Conservation (phyloP, 495 filamentous ascomycete species). For the Penicillium angulare region DNA sequence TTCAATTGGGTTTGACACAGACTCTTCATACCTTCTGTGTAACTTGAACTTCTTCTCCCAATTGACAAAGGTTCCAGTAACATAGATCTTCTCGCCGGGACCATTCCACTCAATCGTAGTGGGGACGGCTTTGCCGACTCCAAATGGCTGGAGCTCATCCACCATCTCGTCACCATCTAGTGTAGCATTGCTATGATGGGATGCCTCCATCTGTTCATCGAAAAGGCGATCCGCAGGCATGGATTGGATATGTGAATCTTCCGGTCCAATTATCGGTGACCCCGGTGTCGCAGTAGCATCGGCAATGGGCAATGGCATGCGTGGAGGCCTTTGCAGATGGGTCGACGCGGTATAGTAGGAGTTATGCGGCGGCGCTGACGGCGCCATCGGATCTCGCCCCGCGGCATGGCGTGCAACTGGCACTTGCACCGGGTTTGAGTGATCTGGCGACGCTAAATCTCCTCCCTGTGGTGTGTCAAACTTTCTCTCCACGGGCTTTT, state of each 20-base stretch:
- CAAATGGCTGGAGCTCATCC: constrained; percentile 63
- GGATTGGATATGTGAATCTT: constrained; percentile 49
- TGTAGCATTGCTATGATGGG: constrained; percentile 66
- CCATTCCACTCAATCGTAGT: constrained; percentile 80
- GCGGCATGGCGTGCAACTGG: constrained; percentile 37
- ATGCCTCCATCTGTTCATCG: constrained; percentile 45
- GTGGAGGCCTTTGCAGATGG: constrained; percentile 72
- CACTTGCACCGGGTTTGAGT: constrained; percentile 52
- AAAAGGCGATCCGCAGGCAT: constrained; percentile 51
- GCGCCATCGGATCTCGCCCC: constrained; percentile 35
- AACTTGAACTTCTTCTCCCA: constrained; percentile 92
- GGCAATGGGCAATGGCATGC: constrained; percentile 86
- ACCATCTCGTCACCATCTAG: constrained; percentile 76
- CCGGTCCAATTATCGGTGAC: constrained; percentile 73
- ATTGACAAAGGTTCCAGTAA: constrained; percentile 93
- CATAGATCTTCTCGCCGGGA: constrained; percentile 82
- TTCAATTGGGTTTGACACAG: too few species aligned
- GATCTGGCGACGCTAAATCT: constrained; percentile 28
- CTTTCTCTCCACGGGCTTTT: constrained; percentile 23
- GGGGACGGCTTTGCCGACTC: constrained; percentile 58
- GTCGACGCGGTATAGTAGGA: constrained; percentile 50
- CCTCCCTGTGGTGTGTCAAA: constrained; percentile 22
- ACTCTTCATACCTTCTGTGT: constrained; percentile 64
- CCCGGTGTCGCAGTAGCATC: constrained; percentile 82
- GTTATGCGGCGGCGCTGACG: constrained; percentile 45